Base-by-base conservation (phyloP, 176 grass and related monocot genomes). In the Juncus effusus region DNA sequence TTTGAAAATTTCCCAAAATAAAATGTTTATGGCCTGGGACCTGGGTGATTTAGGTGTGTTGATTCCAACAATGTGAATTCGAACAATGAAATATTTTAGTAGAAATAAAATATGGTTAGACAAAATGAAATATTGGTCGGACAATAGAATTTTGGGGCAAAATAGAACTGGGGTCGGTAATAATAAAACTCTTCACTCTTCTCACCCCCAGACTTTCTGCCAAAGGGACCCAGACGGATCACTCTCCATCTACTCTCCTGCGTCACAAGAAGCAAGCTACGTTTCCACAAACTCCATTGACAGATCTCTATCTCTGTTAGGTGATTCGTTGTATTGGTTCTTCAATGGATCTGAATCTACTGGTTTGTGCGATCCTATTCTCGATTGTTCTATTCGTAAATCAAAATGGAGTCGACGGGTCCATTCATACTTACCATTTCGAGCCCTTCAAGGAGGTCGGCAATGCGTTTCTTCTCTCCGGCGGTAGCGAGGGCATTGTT, bases 391-490 rank as follows among this genome's bases (percentile, higher is more conserved):
- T 86, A 13, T n/a, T 72, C 67, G 40, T 74, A 49, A 13, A 65
- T 37, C 15, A 7, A 3, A 73, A 37, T 38, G 38, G 78, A 41
- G 85, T 63, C 58, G 80, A 86, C 55, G 94, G 80, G 42, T 99
- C 94, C 38, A 89, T 99, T 84, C 94, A 99, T 76, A 89, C 83
- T 51, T 99, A 99, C 85, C 76, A 84, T 16, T 72, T 63, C 72
- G 85, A 93, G 76, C 78, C 94, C 16, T 99, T 99, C 81, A 85
- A 84, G 60, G 94, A 99, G 77, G 94, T 99, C 58, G 94, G 94
- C 11, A 99, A 99, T 71, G 85, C 95, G 28, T 86, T 99, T 81
- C 95, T 99, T 63, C 89, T 99, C 75, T 94, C 89, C 69, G 95
- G 95, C 40, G 95, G 95, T 41, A 99, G 95, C 74, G 95, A 99